Percentiles rank a stretch among this genome's conserved stretches.
phyloP scores from a whole-genome alignment of 179 eudicot species.

The Sideroxylon spinosum region DNA sequence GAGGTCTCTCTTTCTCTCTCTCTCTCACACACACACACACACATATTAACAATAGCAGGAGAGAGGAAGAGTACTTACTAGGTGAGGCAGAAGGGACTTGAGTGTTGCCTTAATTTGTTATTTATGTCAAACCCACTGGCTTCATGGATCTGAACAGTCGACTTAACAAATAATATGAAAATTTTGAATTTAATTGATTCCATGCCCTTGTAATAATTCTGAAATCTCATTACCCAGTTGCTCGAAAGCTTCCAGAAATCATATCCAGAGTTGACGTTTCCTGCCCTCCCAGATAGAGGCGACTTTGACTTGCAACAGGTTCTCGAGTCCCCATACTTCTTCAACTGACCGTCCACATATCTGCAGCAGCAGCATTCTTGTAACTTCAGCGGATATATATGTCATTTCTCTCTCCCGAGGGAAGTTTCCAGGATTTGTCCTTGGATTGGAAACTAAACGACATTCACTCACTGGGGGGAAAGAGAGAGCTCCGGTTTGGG shows the following conservation, averaged over 20 bases:
- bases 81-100: too few relatives aligned
- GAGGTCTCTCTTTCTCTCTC: too few relatives aligned
- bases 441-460: neutral
- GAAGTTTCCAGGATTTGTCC: neutral
- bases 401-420: neutral
- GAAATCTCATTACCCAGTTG: slow-evolving; percentile 38
- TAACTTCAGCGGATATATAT: too few relatives aligned
- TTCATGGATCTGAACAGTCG: too few relatives aligned
- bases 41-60: too few relatives aligned
- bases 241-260: slow-evolving; percentile 64
- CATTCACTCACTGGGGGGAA: neutral
- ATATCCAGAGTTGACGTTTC: slow-evolving; percentile 59
- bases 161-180: slow-evolving; percentile 7
- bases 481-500: too few relatives aligned
- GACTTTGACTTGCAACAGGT: slow-evolving; percentile 59
- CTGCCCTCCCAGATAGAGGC: slow-evolving; percentile 71
- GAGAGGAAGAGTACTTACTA: too few relatives aligned
- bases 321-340: slow-evolving; percentile 71
- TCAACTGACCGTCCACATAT: slow-evolving; percentile 44
- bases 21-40: too few relatives aligned
- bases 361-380: slow-evolving; percentile 5
- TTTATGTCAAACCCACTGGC: too few relatives aligned
- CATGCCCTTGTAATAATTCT: neutral
- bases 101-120: too few relatives aligned
- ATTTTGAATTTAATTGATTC: neutral